phyloP scores from a whole-genome alignment of 352 stramenopile species.

The Peronosclerospora sorghi region DNA sequence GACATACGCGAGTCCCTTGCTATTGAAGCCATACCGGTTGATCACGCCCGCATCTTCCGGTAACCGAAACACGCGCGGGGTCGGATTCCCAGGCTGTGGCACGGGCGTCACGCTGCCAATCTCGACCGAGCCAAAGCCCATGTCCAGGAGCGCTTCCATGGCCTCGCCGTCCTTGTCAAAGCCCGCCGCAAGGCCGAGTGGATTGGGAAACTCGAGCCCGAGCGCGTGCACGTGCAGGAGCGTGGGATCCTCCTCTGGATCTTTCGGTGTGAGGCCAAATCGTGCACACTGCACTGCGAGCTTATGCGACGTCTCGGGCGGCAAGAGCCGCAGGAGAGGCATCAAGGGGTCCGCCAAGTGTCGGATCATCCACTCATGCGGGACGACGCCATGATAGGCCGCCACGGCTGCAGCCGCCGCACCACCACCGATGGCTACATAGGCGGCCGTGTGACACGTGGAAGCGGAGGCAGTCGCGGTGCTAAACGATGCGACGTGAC shows the following conservation, averaged over 20 bases:
- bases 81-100: slow-evolving; percentile 90
- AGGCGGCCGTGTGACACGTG: slow-evolving; percentile 10
- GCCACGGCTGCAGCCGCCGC: slow-evolving; percentile 44
- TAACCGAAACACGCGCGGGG: slow-evolving; percentile 94
- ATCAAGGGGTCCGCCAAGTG: slow-evolving; percentile 68
- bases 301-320: slow-evolving; percentile 80
- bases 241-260: slow-evolving; percentile 35
- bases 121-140: slow-evolving; percentile 93
- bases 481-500: slow-evolving; percentile 10
- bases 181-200: slow-evolving; percentile 92
- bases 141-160: slow-evolving; percentile 88
- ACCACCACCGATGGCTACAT: slow-evolving; percentile 33
- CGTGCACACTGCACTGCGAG: slow-evolving; percentile 71
- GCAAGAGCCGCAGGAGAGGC: slow-evolving; percentile 66
- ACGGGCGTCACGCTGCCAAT: slow-evolving; percentile 92
- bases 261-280: slow-evolving; percentile 62
- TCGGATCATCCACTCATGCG: slow-evolving; percentile 64
- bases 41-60: slow-evolving; percentile 91
- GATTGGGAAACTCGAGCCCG: slow-evolving; percentile 81
- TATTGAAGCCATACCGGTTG: slow-evolving; percentile 99
- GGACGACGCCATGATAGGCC: slow-evolving; percentile 52
- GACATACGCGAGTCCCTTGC: slow-evolving; percentile 79
- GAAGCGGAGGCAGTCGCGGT: not conserved
- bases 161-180: slow-evolving; percentile 97
- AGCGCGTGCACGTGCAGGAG: slow-evolving; percentile 47